Evolutionary conservation across 192 early-diverging fungal species (phyloP), one percentile per base, ranked within the genome.

Genomic region (Coemansia sp.): DNA sequence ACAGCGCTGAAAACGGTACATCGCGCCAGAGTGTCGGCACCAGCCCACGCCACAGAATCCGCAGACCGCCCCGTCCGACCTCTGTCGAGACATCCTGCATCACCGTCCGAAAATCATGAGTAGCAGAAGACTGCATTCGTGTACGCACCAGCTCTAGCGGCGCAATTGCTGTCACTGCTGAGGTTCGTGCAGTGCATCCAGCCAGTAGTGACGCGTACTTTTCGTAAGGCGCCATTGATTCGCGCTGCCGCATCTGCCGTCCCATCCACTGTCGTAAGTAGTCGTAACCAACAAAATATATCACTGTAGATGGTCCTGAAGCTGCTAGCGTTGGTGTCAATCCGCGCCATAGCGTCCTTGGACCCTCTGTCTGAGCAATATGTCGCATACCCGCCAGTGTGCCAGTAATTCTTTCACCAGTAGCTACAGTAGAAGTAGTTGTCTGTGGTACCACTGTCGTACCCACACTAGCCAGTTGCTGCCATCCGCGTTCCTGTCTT

Each of bases 221-320:
- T 17, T 88, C 80, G 68, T 72, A 67, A n/a, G 57, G 42, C 27
- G 31, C 62, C 62, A 61, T 67, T 19, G 54, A 57, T 60, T 39
- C 71, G 59, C 59, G 63, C 10, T 54, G 78, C 58, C 52, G 54
- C 53, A 69, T 63, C 25, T 54, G 51, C 65, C 23, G 63, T 30
- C 64, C 73, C 57, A 83, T 63, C 52, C 71, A 63, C 64, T 91
- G 90, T 52, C 92, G 85, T 24, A 96, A 67, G 30, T 88, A 84
- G 75, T 98, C 96, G 71, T 98, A 98, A 9, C 95, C 96, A 3
- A 94, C 88, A 83, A 94, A 98, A 72, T 98, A 98, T 25, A 97
- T 88, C 29, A 95, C 88, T 0, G 94, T 96, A 1, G 93, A 88
- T 0, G 96, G 96, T 1, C 93, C 85, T 5, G 94, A 94, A 86